Evolutionary conservation across 1,284 basidiomycete species (phyloP), one percentile per base, ranked within the genome.

Genomic region (Irpex lacteus): DNA sequence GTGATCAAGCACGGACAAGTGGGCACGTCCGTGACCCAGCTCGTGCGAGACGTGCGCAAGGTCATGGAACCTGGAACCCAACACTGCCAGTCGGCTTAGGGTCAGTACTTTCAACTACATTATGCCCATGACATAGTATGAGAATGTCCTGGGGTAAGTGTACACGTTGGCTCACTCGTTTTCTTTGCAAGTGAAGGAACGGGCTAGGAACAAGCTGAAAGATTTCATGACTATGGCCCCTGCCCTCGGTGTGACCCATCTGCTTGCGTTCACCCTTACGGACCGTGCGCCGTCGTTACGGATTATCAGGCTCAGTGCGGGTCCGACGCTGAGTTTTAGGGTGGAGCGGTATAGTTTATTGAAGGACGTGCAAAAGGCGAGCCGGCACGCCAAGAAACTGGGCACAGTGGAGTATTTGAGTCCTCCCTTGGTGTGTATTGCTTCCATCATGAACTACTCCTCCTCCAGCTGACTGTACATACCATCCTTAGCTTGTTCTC

Each of bases 11-110:
- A 96, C 77, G 97, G 97, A 53, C 88, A 90, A 64, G 96, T 98
- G 37, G 96, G 96, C 13, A 83, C 86, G 62, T 94, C 94, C n/a
- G 83, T 98, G 60, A 80, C 88, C 3, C 91, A 95, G 70, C 88
- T 99, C 37, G 96, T 98, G 13, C 86, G 91, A 60, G 98, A 99
- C 77, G 81, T 98, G 71, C 84, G 98, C 70, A 93, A 94, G 76
- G 91, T 98, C 66, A 95, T 99, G 94, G 98, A 99, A n/a, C n/a
- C n/a, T n/a, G n/a, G n/a, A n/a, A 77, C 98, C 98, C 65, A 96
- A 98, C 76, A 99, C 98, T 19, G 98, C 97, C 5, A 91, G 90
- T 65, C 85, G 96, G 59, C 84, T 99, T 18, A 89, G 82, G 78
- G 95, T 96, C 70, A 68, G 87, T 81, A 47, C 26, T 21, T 52